Evolutionary conservation across 768 basidiomycete genomes (phyloP), one percentile per base, ranked within the genome.

Genomic region (Mycena olivaceomarginata): DNA sequence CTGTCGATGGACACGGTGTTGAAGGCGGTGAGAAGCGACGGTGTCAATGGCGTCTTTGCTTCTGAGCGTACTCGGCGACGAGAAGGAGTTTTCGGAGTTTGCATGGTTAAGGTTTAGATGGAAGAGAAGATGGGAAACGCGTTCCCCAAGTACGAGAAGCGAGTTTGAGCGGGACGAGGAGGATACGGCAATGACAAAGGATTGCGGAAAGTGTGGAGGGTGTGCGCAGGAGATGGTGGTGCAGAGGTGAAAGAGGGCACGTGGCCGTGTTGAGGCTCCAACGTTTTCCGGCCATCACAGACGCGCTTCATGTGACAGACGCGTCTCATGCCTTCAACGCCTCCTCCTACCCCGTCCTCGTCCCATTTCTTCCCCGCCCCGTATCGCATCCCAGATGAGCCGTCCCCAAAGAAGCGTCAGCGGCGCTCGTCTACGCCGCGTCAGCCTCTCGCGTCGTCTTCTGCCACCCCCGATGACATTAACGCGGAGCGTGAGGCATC

Each of bases 401-500:
- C 87, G 65, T 88, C 89, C 43, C 89, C 90, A 31, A 59, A 85
- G 18, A 93, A 93, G 84, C 90, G 89, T 67, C 86, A 85, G 48
- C 90, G 92, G 69, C 84, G 88, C 39, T 83, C 86, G 40, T 87
- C 90, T 39, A 88, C 90, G 8, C 87, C 89, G 5, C 88, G 90
- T 71, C 85, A 73, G 69, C 60, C 80, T 60, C 78, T 80, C 53
- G 82, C 86, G 18, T 85, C 87, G 48, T 83, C 89, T 41, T 85
- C 88, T 20, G 85, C 88, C 9, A 82, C 79, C n/a, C 80, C 84
- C 20, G 77, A 88, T 5, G 90, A 92, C 76, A 84, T 93, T 31
- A 84, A 91, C 68, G 88, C 89, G 46, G 92, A 91, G 46, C 88
- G 93, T 59, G 88, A 91, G 69, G 93, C 90, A 10, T 91, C 91